phyloP scores from a whole-genome alignment of 441 rosid species.

The Gossypium schwendimanii region DNA sequence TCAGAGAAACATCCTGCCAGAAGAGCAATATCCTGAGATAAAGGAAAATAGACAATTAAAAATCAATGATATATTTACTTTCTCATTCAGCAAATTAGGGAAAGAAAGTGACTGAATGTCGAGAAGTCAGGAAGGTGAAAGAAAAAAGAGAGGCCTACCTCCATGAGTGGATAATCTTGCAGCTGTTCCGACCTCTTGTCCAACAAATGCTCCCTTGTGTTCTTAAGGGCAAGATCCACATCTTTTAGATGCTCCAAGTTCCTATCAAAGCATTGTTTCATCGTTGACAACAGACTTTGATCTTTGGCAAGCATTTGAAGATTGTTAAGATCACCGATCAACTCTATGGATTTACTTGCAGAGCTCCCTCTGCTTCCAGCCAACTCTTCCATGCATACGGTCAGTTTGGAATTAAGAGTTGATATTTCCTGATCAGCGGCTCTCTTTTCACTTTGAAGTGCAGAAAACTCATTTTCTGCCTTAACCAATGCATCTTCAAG shows the following conservation, averaged over 20 bases:
- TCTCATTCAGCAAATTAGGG: neutral
- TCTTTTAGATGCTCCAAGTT: slow-evolving; percentile 51
- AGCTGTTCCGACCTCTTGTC: slow-evolving; percentile 28
- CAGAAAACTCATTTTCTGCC: slow-evolving; percentile 47
- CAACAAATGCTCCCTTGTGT: slow-evolving; percentile 27
- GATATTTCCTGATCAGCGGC: slow-evolving; percentile 58
- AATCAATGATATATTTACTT: neutral
- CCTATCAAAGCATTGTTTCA: slow-evolving; percentile 46
- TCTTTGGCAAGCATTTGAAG: slow-evolving; percentile 55
- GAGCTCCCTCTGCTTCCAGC: slow-evolving; percentile 55
- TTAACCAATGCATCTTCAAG: slow-evolving; percentile 56
- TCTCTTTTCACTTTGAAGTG: slow-evolving; percentile 52
- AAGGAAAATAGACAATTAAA: neutral
- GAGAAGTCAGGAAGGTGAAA: neutral
- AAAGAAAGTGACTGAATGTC: slow-evolving; percentile 7
- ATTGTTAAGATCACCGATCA: slow-evolving; percentile 41
- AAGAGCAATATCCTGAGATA: slow-evolving; percentile 43
- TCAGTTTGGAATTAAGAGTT: slow-evolving; percentile 55
- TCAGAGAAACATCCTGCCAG: slow-evolving; percentile 29
- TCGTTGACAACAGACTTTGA: slow-evolving; percentile 31
- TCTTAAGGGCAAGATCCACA: slow-evolving; percentile 47
- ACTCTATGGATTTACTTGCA: slow-evolving; percentile 51
- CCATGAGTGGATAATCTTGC: slow-evolving; percentile 27
- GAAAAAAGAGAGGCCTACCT: slow-evolving; percentile 32
- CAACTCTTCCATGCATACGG: slow-evolving; percentile 75